phyloP scores from a whole-genome alignment of 257 asterid genomes.

The Voacanga thouarsii region DNA sequence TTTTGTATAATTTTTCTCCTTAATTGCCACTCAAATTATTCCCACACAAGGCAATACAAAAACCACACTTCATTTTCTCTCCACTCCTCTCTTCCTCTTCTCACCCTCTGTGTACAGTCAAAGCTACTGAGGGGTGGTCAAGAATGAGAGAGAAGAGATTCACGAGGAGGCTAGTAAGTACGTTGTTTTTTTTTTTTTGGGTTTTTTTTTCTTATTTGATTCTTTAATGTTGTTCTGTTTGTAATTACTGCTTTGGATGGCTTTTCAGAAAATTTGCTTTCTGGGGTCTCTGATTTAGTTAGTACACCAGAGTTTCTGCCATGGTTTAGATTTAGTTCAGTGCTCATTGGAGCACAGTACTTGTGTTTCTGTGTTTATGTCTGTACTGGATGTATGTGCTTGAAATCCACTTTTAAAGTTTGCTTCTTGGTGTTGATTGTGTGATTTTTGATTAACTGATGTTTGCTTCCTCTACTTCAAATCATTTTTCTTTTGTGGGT shows the following conservation, averaged over 20 bases:
- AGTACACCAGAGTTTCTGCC: not conserved
- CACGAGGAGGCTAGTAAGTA: conserved; percentile 99
- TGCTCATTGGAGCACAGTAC: not conserved
- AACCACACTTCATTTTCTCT: conserved; percentile 34
- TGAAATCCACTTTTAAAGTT: conserved; percentile 8
- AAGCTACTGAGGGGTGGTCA: conserved; percentile 32
- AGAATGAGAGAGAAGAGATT: conserved; percentile 43
- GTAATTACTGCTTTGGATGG: conserved; percentile 1
- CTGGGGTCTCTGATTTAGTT: conserved; percentile 10
- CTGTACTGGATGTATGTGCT: not conserved
- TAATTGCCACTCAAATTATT: conserved; percentile 68
- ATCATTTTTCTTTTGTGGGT: not conserved
- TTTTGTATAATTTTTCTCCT: conserved; percentile 32
- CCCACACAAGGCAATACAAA: conserved; percentile 33
- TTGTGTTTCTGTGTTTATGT: conserved; percentile 9
- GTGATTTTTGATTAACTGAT: not conserved
- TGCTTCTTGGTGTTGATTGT: conserved; percentile 7
- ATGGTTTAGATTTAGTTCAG: not conserved
- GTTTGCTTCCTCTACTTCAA: conserved; percentile 7
- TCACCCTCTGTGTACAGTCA: conserved; percentile 23
- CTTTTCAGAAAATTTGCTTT: not conserved
- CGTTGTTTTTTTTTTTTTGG: conserved; percentile 44
- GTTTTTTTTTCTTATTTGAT: not conserved
- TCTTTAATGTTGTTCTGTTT: conserved; percentile 5
- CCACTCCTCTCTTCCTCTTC: conserved; percentile 30